phyloP scores from a whole-genome alignment of 2,329 filamentous ascomycete genomes.

The Aspergillus neotritici region DNA sequence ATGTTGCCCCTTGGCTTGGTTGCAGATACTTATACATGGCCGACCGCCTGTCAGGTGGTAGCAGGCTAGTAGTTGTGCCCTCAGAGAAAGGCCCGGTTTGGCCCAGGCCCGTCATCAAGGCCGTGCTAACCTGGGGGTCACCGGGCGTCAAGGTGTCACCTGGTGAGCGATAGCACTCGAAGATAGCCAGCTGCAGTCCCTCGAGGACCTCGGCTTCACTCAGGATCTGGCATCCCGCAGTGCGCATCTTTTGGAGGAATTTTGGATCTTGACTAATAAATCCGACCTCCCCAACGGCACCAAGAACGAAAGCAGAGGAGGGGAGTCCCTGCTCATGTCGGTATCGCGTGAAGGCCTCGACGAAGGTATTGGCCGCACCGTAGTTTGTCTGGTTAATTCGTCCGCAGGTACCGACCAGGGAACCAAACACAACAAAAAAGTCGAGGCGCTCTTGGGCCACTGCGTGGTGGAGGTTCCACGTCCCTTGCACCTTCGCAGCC shows the following conservation, averaged over 20 bases:
- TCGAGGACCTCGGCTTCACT: too few species aligned
- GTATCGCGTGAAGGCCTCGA: slow-evolving; percentile 23
- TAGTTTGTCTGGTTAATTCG: slow-evolving; percentile 30
- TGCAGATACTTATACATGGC: too few species aligned
- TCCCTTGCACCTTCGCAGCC: slow-evolving; percentile 26
- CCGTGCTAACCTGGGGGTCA: too few species aligned
- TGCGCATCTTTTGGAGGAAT: neutral
- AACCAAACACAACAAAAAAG: slow-evolving; percentile 41
- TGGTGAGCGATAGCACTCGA: too few species aligned
- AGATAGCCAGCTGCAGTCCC: too few species aligned
- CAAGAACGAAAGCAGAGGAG: slow-evolving; percentile 13
- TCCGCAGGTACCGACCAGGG: slow-evolving; percentile 28
- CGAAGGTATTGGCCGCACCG: slow-evolving; percentile 33
- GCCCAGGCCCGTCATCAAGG: too few species aligned
- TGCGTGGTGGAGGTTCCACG: slow-evolving; percentile 25
- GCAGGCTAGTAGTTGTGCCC: too few species aligned
- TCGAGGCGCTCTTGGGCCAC: slow-evolving; percentile 25
- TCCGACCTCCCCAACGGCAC: slow-evolving; percentile 12
- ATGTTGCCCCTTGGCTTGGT: too few species aligned
- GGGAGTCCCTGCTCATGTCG: slow-evolving; percentile 13
- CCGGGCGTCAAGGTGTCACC: too few species aligned
- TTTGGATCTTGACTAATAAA: neutral
- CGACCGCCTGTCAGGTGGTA: too few species aligned
- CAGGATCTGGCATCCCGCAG: too few species aligned
- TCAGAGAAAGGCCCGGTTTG: too few species aligned